Conservation (phyloP, 2,329 filamentous ascomycete genomes). For the Calonectria ilicicola region DNA sequence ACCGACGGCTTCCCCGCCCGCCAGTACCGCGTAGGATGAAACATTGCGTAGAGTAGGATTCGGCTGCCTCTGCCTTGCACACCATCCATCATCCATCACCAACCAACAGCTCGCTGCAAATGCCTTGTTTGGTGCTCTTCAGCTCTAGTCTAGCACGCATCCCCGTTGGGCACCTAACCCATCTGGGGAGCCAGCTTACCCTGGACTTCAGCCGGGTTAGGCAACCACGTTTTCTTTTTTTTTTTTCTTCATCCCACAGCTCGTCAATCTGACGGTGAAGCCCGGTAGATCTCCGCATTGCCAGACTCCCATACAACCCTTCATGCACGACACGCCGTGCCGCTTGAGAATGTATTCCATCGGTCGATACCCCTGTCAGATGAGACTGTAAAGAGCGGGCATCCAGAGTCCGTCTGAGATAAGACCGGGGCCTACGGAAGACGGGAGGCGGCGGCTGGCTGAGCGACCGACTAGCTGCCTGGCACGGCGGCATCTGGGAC, state of each 20-base stretch:
- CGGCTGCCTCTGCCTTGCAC: slow-evolving; percentile 6
- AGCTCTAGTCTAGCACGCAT: slow-evolving; percentile 1
- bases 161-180: slow-evolving; percentile 11
- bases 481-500: slow-evolving; percentile 6
- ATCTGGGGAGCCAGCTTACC: slow-evolving; percentile 7
- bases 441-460: slow-evolving; percentile 9
- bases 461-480: slow-evolving; percentile 1
- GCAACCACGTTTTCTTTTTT: slow-evolving; percentile 16
- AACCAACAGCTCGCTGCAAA: neutral
- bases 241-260: neutral
- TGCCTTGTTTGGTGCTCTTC: slow-evolving; percentile 2
- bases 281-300: slow-evolving; percentile 8
- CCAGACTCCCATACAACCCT: slow-evolving; percentile 2
- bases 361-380: slow-evolving; percentile 10
- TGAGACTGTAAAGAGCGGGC: neutral
- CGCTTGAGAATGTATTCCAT: slow-evolving; percentile 3
- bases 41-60: neutral
- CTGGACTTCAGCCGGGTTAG: slow-evolving; percentile 21
- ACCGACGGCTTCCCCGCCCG: neutral
- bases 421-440: slow-evolving; percentile 10
- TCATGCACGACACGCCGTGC: neutral
- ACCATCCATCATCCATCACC: neutral
- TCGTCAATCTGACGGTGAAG: slow-evolving; percentile 29
- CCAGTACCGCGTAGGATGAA: neutral
- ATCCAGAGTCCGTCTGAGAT: slow-evolving; percentile 14